These are phyloP conservation scores for Trichodelitschia bisporula DNA, from an alignment of 495 filamentous ascomycete species.

Conservation along the genomic window DNA sequence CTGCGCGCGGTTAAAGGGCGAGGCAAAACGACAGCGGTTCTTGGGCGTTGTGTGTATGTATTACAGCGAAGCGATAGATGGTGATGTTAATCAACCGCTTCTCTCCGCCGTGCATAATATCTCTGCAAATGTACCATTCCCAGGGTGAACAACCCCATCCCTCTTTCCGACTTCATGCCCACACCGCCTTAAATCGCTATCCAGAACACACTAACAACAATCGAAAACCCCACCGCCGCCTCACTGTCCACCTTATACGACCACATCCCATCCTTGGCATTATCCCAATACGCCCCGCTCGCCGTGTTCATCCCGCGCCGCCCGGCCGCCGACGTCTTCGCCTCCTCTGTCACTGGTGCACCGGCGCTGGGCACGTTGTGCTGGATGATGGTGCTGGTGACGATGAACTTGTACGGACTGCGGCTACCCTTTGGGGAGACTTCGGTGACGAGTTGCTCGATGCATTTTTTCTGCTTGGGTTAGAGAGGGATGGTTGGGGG, in stretches of 20 bases:
- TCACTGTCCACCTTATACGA: constrained; percentile 80
- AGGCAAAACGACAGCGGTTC: too few relatives aligned
- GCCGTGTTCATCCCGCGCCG: constrained; percentile 91
- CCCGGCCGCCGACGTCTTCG: constrained; percentile 30
- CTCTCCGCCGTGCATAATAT: too few relatives aligned
- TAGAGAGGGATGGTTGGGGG: not conserved
- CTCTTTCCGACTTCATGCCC: not conserved
- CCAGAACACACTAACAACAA: constrained; percentile 84
- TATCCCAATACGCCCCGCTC: constrained; percentile 89
- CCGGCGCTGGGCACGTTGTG: constrained; percentile 32
- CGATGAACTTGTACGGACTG: constrained; percentile 59
- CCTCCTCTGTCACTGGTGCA: constrained; percentile 11
- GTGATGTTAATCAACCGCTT: too few relatives aligned
- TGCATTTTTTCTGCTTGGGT: constrained; percentile 45
- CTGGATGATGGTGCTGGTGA: constrained; percentile 96
- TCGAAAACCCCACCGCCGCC: constrained; percentile 66
- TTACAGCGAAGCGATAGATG: too few relatives aligned
- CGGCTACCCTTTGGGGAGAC: constrained; percentile 24
- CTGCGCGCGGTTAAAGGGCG: too few relatives aligned
- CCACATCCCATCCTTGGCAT: constrained; percentile 94
- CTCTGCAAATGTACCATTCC: too few relatives aligned
- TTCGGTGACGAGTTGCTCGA: constrained; percentile 65
- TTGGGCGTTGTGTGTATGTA: too few relatives aligned
- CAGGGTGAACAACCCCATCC: not conserved
- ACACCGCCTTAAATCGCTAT: constrained; percentile 17